Percentiles rank a stretch among this genome's conserved stretches.
These are phyloP conservation scores for Trichoderma sp. DNA, from an alignment of 2,329 filamentous ascomycete species.

Conservation along the genomic window DNA sequence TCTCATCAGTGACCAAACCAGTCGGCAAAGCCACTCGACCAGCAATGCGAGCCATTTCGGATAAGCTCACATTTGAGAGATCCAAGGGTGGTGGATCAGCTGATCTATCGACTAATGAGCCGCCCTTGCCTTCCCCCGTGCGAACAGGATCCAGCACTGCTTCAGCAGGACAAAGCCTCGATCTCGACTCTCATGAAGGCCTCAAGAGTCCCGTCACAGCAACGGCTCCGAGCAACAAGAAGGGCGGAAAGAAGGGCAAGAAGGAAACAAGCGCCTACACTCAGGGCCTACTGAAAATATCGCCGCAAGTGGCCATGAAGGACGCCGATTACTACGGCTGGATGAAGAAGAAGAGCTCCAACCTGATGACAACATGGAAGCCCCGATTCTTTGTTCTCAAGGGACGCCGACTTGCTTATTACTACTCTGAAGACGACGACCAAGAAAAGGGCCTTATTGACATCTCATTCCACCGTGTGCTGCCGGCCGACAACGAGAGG, in stretches of 20 bases:
- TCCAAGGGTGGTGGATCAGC: slow-evolving; percentile 49
- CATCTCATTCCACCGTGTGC: slow-evolving; percentile 95
- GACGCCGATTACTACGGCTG: slow-evolving; percentile 92
- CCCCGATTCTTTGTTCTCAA: slow-evolving; percentile 92
- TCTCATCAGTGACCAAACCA: slow-evolving; percentile 55
- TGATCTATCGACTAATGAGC: slow-evolving; percentile 52
- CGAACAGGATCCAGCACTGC: slow-evolving; percentile 74
- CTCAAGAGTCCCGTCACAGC: slow-evolving; percentile 55
- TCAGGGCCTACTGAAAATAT: slow-evolving; percentile 76
- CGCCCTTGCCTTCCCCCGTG: slow-evolving; percentile 61
- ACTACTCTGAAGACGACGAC: slow-evolving; percentile 88
- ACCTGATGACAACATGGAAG: slow-evolving; percentile 97
- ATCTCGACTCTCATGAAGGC: slow-evolving; percentile 71
- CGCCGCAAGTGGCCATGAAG: slow-evolving; percentile 78
- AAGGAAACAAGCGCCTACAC: slow-evolving; percentile 94
- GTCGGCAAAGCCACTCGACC: slow-evolving; percentile 52
- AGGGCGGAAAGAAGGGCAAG: slow-evolving; percentile 71
- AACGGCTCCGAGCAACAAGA: slow-evolving; percentile 47
- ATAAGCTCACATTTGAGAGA: slow-evolving; percentile 61
- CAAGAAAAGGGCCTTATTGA: slow-evolving; percentile 96
- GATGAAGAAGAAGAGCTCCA: slow-evolving; percentile 99
- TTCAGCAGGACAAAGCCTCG: slow-evolving; percentile 67
- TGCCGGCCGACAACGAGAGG: slow-evolving; percentile 87
- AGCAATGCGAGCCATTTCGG: slow-evolving; percentile 82
- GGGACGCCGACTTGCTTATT: slow-evolving; percentile 88